These are phyloP conservation scores for Luvunga scandens DNA, from an alignment of 345 rosid species.

Conservation along the genomic window DNA sequence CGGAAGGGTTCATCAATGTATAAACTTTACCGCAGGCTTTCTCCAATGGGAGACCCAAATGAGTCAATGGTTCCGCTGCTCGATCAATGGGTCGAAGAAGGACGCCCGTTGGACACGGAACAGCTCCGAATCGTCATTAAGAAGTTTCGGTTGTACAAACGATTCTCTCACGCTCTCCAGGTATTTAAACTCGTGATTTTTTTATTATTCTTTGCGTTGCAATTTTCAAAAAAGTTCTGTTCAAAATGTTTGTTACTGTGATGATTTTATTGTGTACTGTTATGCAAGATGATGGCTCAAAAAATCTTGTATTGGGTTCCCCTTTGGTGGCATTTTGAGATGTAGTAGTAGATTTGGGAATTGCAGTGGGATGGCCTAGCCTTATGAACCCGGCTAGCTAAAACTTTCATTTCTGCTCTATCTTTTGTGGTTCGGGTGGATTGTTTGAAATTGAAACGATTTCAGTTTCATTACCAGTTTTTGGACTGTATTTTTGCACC, in stretches of 20 bases:
- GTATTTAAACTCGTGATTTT: background rate
- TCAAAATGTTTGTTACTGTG: too few relatives aligned
- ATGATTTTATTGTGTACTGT: too few relatives aligned
- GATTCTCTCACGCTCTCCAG: constrained; percentile 37
- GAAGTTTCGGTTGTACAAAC: constrained; percentile 3
- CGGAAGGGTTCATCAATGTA: background rate
- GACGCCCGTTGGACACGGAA: background rate
- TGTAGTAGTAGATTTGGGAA: background rate
- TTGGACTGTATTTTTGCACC: too few relatives aligned
- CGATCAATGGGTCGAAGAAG: constrained; percentile 43
- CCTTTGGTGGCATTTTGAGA: too few relatives aligned
- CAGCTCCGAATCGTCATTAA: background rate
- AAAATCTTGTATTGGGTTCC: too few relatives aligned
- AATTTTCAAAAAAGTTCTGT: too few relatives aligned
- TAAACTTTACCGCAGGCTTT: constrained; percentile 27
- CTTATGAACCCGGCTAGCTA: background rate
- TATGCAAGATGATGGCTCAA: too few relatives aligned
- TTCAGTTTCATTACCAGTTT: background rate
- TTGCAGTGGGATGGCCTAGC: too few relatives aligned
- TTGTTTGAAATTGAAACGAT: too few relatives aligned
- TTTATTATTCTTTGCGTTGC: background rate
- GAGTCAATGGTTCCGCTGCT: constrained; percentile 34
- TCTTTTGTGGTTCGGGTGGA: background rate
- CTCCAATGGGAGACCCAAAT: constrained; percentile 28
- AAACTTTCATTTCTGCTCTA: background rate